Evolutionary conservation across 345 rosid species (phyloP), one percentile per base, ranked within the genome.

Genomic region (Passiflora organensis): DNA sequence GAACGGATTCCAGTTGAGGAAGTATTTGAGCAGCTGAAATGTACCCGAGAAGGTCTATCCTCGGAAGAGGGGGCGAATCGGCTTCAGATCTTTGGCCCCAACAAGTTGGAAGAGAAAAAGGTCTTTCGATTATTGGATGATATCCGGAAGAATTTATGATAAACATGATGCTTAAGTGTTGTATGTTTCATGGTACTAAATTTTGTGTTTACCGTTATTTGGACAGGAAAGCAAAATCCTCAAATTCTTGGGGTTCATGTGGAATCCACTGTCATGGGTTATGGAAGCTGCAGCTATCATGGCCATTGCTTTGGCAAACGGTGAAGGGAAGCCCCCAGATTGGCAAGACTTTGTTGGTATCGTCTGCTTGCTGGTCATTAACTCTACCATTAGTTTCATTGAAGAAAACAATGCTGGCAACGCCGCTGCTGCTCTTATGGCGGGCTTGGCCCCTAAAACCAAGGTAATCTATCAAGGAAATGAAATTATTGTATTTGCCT

Each of bases 101-200:
- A 89, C 90, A 89, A 86, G 45, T 73, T 89, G 37, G 95, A 89
- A 56, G 96, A 89, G 84, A 89, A 86, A 57, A 89, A 83, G 84
- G 69, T 65, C n/a, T 14, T n/a, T n/a, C n/a, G n/a, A n/a, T n/a
- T n/a, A n/a, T 13, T 46, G 15, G 6, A n/a, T 3, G 12, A 8
- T 2, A 1, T 2, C 14, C 22, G 13, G 14, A 23, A n/a, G 15
- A 17, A 3, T 36, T 23, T 6, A 16, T 23, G 32, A 13, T 36
- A 10, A 28, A 28, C 3, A n/a, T n/a, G n/a, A n/a, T n/a, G n/a
- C n/a, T n/a, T n/a, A n/a, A n/a, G n/a, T 28, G 34, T 28, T 2
- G 34, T 28, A 28, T 8, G n/a, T 28, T 3, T 2, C 34, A 28
- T 2, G 32, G 25, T 18, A 52, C 16, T 42, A 10, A 19, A 2